These are phyloP conservation scores for Nannochloropsis gaditana DNA, from an alignment of 108 stramenopile species.

Conservation along the genomic window DNA sequence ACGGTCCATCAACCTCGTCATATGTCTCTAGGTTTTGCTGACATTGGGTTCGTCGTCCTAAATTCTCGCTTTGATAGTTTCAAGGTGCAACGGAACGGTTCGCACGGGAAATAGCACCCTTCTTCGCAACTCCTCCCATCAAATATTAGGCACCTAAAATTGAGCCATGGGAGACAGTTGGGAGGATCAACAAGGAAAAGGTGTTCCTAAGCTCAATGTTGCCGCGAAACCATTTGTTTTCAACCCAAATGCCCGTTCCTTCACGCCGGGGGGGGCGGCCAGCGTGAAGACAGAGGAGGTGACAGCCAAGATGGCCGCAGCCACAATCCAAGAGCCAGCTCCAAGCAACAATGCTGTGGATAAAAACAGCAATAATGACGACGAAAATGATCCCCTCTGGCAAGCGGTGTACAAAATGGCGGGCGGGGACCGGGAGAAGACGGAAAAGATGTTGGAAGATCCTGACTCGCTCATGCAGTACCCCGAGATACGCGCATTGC, in stretches of 20 bases:
- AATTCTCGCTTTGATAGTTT: no score
- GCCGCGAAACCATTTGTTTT: conserved; percentile 28
- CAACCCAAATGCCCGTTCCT: conserved; percentile 29
- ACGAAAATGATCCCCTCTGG: conserved; percentile 60
- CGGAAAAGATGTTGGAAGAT: conserved; percentile 53
- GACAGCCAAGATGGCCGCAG: not conserved
- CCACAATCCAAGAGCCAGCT: not conserved
- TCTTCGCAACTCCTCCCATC: no score
- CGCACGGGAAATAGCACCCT: no score
- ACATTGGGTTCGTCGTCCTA: no score
- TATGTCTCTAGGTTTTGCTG: no score
- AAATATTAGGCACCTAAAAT: not conserved
- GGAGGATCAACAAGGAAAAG: not conserved
- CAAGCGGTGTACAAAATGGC: conserved; percentile 50
- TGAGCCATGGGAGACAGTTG: not conserved
- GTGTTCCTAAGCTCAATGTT: conserved; percentile 24
- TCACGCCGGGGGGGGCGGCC: conserved; percentile 12
- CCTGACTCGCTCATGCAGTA: conserved; percentile 52
- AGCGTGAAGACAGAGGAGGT: not conserved
- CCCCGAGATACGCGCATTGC: conserved; percentile 29
- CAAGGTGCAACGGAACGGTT: no score
- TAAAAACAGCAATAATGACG: conserved; percentile 6
- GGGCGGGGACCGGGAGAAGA: conserved; percentile 45
- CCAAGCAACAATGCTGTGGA: not conserved
- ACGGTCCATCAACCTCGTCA: no score